Percentiles rank a stretch among this genome's conserved stretches.
Conservation (phyloP, 805 yeast genomes). For the Pichia membranifaciens region DNA sequence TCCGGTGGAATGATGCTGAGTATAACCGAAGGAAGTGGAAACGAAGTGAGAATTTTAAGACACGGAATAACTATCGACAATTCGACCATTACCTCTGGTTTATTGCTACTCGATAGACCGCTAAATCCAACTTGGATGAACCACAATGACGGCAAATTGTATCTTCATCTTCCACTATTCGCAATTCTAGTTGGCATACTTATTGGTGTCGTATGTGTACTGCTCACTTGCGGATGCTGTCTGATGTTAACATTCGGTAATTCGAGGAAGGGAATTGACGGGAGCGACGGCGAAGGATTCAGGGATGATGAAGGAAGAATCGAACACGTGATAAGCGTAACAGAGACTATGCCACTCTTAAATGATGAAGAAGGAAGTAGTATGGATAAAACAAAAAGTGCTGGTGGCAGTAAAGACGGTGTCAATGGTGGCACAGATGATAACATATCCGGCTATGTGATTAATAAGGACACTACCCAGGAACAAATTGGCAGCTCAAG, state of each 20-base stretch:
- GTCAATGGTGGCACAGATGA: not conserved
- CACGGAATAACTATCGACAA: slow-evolving; percentile 52
- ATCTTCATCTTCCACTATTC: slow-evolving; percentile 57
- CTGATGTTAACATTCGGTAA: slow-evolving; percentile 31
- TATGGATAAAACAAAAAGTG: not conserved
- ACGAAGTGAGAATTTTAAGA: slow-evolving; percentile 51
- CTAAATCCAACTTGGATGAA: slow-evolving; percentile 60
- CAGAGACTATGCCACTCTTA: slow-evolving; percentile 12
- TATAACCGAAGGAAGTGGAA: slow-evolving; percentile 44
- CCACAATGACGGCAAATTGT: slow-evolving; percentile 37
- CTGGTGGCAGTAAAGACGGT: not conserved
- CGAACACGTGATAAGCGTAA: slow-evolving; percentile 10
- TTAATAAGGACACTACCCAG: not conserved
- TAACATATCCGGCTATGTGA: not conserved
- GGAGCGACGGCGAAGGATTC: not conserved
- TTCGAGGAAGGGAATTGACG: not conserved
- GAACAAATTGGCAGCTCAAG: not conserved
- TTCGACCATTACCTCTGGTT: slow-evolving; percentile 34
- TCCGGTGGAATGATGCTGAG: slow-evolving; percentile 34
- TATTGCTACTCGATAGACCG: slow-evolving; percentile 63
- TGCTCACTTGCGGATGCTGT: slow-evolving; percentile 31
- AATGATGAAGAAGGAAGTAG: slow-evolving; percentile 1
- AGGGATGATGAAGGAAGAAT: not conserved
- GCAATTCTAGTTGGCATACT: slow-evolving; percentile 65
- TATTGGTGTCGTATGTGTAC: slow-evolving; percentile 46